A percentile compares a stretch with the other conserved stretches of the same genome.
Evolutionary conservation across 2,329 filamentous ascomycete species (phyloP).

Genomic region (Talaromyces amestolkiae): DNA sequence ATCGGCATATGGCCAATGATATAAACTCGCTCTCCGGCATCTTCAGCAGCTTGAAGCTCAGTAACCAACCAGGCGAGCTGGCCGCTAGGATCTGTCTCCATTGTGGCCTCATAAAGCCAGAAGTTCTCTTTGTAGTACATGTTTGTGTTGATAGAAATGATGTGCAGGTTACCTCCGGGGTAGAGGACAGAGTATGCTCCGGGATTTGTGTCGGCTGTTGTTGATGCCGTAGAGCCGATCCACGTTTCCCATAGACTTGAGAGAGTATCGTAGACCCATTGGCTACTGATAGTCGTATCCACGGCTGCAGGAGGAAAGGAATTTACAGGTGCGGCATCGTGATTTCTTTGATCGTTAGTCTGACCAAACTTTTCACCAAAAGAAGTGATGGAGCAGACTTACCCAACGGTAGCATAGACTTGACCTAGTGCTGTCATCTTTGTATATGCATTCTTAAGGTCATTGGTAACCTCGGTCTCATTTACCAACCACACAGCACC

Average conservation of each 20-base stretch:
- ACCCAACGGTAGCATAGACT: slow-evolving; percentile 53
- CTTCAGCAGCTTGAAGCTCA: slow-evolving; percentile 55
- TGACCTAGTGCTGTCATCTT: slow-evolving; percentile 46
- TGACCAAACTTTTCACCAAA: not conserved
- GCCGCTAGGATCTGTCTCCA: slow-evolving; percentile 51
- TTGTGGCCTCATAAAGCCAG: slow-evolving; percentile 52
- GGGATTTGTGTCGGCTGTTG: slow-evolving; percentile 37
- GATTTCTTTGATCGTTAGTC: slow-evolving; percentile 39
- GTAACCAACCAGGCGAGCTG: slow-evolving; percentile 54
- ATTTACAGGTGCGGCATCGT: slow-evolving; percentile 54
- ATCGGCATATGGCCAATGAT: slow-evolving; percentile 58
- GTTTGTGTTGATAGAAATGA: slow-evolving; percentile 60
- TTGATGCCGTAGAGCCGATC: slow-evolving; percentile 43
- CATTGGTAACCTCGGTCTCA: slow-evolving; percentile 33
- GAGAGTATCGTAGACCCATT: slow-evolving; percentile 55
- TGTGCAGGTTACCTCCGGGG: slow-evolving; percentile 49
- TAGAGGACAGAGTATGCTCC: slow-evolving; percentile 53
- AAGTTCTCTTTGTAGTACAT: slow-evolving; percentile 58
- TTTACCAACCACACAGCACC: slow-evolving; percentile 44
- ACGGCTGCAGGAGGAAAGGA: slow-evolving; percentile 47
- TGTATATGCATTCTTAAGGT: slow-evolving; percentile 48
- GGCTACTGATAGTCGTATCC: slow-evolving; percentile 40
- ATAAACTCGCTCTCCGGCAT: slow-evolving; percentile 53
- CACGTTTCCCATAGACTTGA: slow-evolving; percentile 50
- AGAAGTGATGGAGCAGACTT: not conserved